phyloP scores from a whole-genome alignment of 2,329 filamentous ascomycete species.

The Byssothecium circinans region DNA sequence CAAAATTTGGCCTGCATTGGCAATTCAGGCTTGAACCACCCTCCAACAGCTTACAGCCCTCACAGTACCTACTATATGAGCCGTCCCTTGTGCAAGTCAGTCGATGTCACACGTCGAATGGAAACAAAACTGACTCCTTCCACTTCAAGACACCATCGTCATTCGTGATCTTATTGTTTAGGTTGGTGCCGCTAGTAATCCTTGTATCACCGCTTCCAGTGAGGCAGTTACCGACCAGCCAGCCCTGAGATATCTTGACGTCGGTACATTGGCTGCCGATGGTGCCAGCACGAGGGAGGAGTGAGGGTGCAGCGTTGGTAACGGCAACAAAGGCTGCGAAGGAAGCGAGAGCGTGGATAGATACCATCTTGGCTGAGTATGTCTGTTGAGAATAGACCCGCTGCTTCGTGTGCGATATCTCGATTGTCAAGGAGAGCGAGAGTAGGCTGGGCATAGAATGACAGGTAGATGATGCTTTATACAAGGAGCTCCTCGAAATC shows the following conservation, averaged over 20 bases:
- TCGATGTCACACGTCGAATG: background rate
- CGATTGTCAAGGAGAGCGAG: background rate
- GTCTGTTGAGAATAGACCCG: background rate
- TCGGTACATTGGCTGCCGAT: slow-evolving; percentile 9
- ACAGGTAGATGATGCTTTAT: too few relatives aligned
- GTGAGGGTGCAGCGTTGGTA: background rate
- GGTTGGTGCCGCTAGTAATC: slow-evolving; percentile 9
- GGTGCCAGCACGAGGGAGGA: background rate
- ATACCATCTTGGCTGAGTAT: background rate
- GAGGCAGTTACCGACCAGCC: slow-evolving; percentile 14
- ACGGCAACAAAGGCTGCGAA: background rate
- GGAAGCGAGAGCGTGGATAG: background rate
- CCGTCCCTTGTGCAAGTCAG: slow-evolving; percentile 2
- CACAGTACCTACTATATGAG: background rate
- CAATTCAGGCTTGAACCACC: slow-evolving; percentile 3
- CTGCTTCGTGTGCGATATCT: background rate
- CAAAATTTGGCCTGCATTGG: slow-evolving; percentile 1
- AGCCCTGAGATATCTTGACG: background rate
- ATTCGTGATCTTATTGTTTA: slow-evolving; percentile 12
- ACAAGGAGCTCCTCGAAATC: too few relatives aligned
- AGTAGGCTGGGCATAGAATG: too few relatives aligned
- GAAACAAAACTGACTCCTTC: slow-evolving; percentile 1
- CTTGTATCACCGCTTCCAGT: slow-evolving; percentile 6
- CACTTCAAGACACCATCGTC: slow-evolving; percentile 7
- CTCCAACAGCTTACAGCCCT: slow-evolving; percentile 3